Base-by-base conservation (phyloP, 805 yeast species). In the Wickerhamiella sergipiensis region DNA sequence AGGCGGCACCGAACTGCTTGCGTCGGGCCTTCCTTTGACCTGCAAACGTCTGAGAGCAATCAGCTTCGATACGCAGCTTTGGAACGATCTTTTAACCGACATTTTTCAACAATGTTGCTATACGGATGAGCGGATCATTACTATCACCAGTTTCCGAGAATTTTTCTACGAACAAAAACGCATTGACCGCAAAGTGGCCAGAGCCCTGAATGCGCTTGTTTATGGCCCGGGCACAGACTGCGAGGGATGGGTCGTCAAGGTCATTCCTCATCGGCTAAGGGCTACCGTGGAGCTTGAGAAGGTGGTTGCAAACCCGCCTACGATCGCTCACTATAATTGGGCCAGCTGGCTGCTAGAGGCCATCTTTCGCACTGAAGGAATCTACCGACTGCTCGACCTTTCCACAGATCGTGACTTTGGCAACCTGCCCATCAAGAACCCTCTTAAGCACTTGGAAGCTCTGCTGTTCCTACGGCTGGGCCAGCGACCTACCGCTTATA, bases 241-340 rank as follows among this genome's bases (percentile, higher is more conserved):
- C 49, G 58, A 53, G 45, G 33, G 31, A 2, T 45, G 49, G 39
- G 51, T 43, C 12, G 48, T 50, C 47, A 52, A 46, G 18, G 46
- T 58, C 13, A 36, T 58, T 17, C 46, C 51, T 23, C 47, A 49
- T 31, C 51, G 61, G 1, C 36, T 56, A 22, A 21, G 52, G 8
- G 54, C 54, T 2, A 13, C 46, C 17, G 50, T 46, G 38, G 56
- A 45, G 8, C 53, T 58, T 9, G 47, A 46, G 24, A 21, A 12
- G 2, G 47, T 44, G 21, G n/a, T 42, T 21, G 15, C 38, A 3
- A 21, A 43, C 6, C 59, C 61, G 4, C 31, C 33, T 5, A 47
- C 56, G 4, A 24, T 58, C 8, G 53, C 59, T 13, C 58, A 58
- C 45, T 51, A 40, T 45, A 53, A 50, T 39, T 56, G 59, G 60